Evolutionary conservation across 768 basidiomycete genomes (phyloP), one percentile per base, ranked within the genome.

Genomic region (Calocybe cyanea): DNA sequence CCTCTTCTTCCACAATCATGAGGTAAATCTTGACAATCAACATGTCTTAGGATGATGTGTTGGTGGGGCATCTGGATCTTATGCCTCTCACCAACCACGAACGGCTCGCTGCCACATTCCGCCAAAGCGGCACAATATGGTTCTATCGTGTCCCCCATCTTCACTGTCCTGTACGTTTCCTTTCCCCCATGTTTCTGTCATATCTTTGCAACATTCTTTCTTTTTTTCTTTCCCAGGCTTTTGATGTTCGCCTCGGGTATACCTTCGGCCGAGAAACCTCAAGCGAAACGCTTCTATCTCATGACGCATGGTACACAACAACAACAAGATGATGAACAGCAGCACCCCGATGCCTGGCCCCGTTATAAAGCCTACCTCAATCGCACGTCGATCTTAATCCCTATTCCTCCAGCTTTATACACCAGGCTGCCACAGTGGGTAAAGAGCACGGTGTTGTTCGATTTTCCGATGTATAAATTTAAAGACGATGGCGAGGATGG

Each of bases 11-110:
- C 28, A 5, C 6, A 20, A 21, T 4, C 5, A 13, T 8, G 13
- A 10, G 14, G n/a, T n/a, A 7, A 10, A 7, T 30, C 25, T 18
- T 24, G 6, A 18, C 31, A 32, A 36, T 23, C 20, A 15, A 41
- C n/a, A n/a, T 17, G 24, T 13, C 3, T 33, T 49, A 78, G 77
- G 57, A 81, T 80, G 44, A 58, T 80, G 47, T 80, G 77, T 54
- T 82, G 80, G 78, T 81, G 79, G 79, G 81, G 80, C 2, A 78
- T 81, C 14, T 83, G 78, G 78, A 73, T 73, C 30, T 63, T 80
- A 3, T 73, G 71, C 50, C 66, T 85, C 3, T 80, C 83, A 4
- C 82, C 83, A 0, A 71, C 77, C 3, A 72, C 73, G 5, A 68
- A 78, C 34, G 71, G 75, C 5, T 51, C 56, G 14, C 56, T 80